Evolutionary conservation across 805 yeast species (phyloP).

Genomic region (Lipomyces yamadae): DNA sequence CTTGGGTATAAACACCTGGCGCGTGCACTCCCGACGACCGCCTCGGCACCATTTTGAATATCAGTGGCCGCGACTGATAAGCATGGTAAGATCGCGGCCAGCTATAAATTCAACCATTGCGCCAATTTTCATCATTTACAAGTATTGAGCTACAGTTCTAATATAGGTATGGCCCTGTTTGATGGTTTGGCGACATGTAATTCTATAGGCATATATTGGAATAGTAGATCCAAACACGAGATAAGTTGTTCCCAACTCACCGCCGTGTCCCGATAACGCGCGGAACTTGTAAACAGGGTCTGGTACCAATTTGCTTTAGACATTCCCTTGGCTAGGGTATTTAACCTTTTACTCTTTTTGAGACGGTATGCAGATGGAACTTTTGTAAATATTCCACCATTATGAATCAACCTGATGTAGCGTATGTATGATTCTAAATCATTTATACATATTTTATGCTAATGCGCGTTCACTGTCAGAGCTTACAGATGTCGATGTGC

Average conservation of each 20-base stretch:
- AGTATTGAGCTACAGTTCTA: neutral
- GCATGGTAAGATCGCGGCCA: neutral
- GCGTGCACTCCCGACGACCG: neutral
- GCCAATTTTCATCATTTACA: neutral
- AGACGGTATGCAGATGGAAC: too few relatives aligned
- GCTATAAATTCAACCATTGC: neutral
- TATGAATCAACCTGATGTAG: neutral
- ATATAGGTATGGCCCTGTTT: neutral
- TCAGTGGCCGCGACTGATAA: neutral
- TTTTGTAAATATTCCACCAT: neutral
- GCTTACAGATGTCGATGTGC: conserved; percentile 28
- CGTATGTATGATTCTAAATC: neutral
- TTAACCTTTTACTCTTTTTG: too few relatives aligned
- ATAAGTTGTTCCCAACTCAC: neutral
- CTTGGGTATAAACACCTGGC: neutral
- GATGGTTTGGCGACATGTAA: neutral
- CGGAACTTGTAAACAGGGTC: neutral
- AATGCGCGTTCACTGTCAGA: neutral
- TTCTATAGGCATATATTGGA: neutral
- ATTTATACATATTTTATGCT: neutral
- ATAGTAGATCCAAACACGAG: neutral
- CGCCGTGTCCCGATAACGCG: too few relatives aligned
- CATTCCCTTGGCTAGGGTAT: neutral
- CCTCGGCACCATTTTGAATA: too few relatives aligned
- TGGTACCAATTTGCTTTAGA: neutral